phyloP scores from a whole-genome alignment of 768 basidiomycete genomes.

The Mycena capillaripes region DNA sequence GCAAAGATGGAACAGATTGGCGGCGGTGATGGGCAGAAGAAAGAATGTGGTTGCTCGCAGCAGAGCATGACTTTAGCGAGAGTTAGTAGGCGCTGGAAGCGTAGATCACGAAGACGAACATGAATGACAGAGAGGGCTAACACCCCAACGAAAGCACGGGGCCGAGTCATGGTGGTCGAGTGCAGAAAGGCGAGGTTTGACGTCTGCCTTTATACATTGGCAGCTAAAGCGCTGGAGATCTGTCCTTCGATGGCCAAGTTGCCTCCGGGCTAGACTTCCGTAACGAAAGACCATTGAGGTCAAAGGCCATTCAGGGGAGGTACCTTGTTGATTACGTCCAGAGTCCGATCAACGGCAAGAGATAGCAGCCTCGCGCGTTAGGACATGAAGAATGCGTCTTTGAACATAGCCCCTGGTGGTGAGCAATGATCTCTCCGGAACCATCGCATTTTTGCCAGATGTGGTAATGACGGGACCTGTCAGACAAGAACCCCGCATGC shows the following conservation, averaged over 20 bases:
- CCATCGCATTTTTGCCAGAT: constrained; percentile 21
- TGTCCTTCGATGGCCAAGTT: constrained; percentile 13
- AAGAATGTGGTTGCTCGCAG: constrained; percentile 36
- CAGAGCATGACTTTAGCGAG: constrained; percentile 25
- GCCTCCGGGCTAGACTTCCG: constrained; percentile 11
- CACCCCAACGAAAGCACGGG: constrained; percentile 22
- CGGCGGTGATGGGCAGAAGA: constrained; percentile 48
- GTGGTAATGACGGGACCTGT: constrained; percentile 32
- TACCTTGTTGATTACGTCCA: constrained; percentile 36
- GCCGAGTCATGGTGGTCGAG: constrained; percentile 30
- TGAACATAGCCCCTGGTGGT: constrained; percentile 19
- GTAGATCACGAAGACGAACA: constrained; percentile 22
- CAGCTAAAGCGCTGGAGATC: constrained; percentile 26
- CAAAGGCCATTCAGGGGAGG: constrained; percentile 16
- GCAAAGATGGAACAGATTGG: constrained; percentile 54
- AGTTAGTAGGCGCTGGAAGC: background rate
- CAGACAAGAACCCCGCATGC: background rate
- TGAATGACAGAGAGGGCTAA: constrained; percentile 32
- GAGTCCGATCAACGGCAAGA: constrained; percentile 27
- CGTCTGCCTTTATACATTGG: constrained; percentile 33
- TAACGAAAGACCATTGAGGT: constrained; percentile 23
- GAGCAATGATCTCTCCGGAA: constrained; percentile 37
- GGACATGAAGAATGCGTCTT: constrained; percentile 7
- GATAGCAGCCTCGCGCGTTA: background rate
- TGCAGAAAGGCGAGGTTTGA: constrained; percentile 20